Evolutionary conservation across 148 eudicot genomes (phyloP), one percentile per base, ranked within the genome.

Genomic region (Camellia lanceoleosa): DNA sequence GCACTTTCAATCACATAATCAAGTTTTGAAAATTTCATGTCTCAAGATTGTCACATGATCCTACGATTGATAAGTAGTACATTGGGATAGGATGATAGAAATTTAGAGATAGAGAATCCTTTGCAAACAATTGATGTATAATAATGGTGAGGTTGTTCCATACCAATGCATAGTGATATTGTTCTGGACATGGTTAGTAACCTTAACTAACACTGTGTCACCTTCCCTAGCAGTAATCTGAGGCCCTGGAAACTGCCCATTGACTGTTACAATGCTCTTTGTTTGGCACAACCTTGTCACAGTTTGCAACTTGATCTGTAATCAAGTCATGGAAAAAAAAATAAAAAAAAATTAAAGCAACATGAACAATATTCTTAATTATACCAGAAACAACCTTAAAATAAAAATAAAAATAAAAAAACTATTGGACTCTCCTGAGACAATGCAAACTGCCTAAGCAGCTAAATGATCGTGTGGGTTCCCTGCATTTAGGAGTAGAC

Each of bases 161-260:
- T 18, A 88, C 91, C 91, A 88, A 73, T 88, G 91, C 71, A 88
- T 75, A 58, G 85, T 74, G 60, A 88, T 74, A 59, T 88, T 88
- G 85, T 86, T 80, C 11, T 78, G 54, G 42, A 88, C 89, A 80
- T 84, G 86, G 65, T 88, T 88, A 15, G 51, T 79, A 16, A 86
- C 91, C 64, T 76, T 74, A 30, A 88, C 79, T 0, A 81, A 49
- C 11, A 88, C 76, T 4, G 86, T 82, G 60, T 88, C 89, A 11
- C 91, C 91, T 77, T 88, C 91, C 30, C 87, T 65, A 23, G 86
- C 91, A 0, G 79, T 80, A 18, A 88, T 81, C 6, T 76, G 85
- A 79, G 91, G 91, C 30, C 91, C 89, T 1, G 91, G 91, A 71
- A 83, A 88, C 62, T 84, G 23, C 11, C 91, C 91, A 60, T 88